phyloP scores from a whole-genome alignment of 352 stramenopile species.

The Pythium periplocum region DNA sequence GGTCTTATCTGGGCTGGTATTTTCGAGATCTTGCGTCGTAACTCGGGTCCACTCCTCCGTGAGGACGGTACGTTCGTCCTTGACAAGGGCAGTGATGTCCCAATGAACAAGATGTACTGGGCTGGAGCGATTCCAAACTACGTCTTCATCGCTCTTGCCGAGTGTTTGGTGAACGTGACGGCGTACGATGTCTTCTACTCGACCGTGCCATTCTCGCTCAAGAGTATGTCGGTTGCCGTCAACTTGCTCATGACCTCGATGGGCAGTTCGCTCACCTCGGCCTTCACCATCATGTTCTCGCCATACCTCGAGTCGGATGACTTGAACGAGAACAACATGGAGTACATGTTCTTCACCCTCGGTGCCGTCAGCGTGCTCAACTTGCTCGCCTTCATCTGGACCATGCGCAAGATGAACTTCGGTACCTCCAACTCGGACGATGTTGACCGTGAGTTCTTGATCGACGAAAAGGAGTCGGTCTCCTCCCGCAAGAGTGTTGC shows the following conservation, averaged over 20 bases:
- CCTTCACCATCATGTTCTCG: conserved; percentile 64
- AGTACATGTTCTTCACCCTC: conserved; percentile 71
- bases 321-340: conserved; percentile 55
- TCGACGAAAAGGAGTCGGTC: too few species aligned
- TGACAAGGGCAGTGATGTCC: conserved; percentile 32
- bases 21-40: conserved; percentile 52
- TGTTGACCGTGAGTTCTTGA: neutral
- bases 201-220: conserved; percentile 45
- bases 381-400: conserved; percentile 36
- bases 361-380: conserved; percentile 41
- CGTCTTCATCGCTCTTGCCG: conserved; percentile 44
- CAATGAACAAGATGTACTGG: conserved; percentile 64
- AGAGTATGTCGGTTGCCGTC: conserved; percentile 45
- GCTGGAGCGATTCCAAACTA: conserved; percentile 44
- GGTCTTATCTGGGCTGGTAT: conserved; percentile 38
- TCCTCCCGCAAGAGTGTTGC: too few species aligned
- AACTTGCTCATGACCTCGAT: conserved; percentile 59
- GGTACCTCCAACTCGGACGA: conserved; percentile 26
- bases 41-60: conserved; percentile 30
- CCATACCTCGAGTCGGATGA: conserved; percentile 40
- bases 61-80: conserved; percentile 27
- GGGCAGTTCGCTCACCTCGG: conserved; percentile 49
- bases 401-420: conserved; percentile 59
- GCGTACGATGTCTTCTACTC: conserved; percentile 59
- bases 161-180: conserved; percentile 63